Percentiles rank a stretch among this genome's conserved stretches.
These are phyloP conservation scores for Nothopassalora personata DNA, from an alignment of 2,329 filamentous ascomycete genomes.

Conservation along the genomic window DNA sequence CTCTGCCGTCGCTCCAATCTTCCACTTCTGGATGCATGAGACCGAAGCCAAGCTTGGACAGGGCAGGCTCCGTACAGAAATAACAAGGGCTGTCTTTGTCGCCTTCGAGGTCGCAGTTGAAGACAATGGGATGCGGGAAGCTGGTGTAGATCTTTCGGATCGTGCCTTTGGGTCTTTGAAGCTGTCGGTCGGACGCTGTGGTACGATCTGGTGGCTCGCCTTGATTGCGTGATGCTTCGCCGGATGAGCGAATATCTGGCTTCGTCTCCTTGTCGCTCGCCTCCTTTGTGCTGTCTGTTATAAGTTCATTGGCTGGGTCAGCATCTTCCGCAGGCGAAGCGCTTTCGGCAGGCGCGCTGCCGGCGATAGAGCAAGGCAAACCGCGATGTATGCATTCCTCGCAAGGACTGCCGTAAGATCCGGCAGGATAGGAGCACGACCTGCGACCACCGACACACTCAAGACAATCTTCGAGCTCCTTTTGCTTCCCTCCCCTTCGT, in stretches of 20 bases:
- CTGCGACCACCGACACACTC: slow-evolving; percentile 11
- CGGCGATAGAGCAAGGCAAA: slow-evolving; percentile 4
- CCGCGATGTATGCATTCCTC: slow-evolving; percentile 9
- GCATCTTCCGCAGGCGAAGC: neutral
- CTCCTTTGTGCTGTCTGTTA: too few relatives aligned
- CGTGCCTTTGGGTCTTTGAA: slow-evolving; percentile 5
- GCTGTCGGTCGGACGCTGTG: neutral
- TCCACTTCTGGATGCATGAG: slow-evolving; percentile 26
- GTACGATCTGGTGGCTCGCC: neutral
- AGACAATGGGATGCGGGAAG: slow-evolving; percentile 38
- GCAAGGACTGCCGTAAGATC: slow-evolving; percentile 12
- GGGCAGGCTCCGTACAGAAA: slow-evolving; percentile 37
- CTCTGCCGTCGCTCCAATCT: slow-evolving; percentile 28
- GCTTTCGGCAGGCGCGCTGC: neutral
- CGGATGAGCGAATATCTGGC: too few relatives aligned
- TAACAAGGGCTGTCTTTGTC: slow-evolving; percentile 29
- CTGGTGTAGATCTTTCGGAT: slow-evolving; percentile 31
- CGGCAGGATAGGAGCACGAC: slow-evolving; percentile 13
- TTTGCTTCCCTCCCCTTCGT: slow-evolving; percentile 3
- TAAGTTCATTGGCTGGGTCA: neutral
- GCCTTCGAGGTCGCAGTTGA: slow-evolving; percentile 29
- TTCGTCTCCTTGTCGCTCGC: too few relatives aligned
- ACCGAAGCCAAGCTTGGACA: slow-evolving; percentile 36
- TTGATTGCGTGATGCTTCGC: too few relatives aligned
- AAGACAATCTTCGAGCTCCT: slow-evolving; percentile 5